Evolutionary conservation across 169 alveolate genomes (phyloP).

Genomic region (Plasmodium berghei): DNA sequence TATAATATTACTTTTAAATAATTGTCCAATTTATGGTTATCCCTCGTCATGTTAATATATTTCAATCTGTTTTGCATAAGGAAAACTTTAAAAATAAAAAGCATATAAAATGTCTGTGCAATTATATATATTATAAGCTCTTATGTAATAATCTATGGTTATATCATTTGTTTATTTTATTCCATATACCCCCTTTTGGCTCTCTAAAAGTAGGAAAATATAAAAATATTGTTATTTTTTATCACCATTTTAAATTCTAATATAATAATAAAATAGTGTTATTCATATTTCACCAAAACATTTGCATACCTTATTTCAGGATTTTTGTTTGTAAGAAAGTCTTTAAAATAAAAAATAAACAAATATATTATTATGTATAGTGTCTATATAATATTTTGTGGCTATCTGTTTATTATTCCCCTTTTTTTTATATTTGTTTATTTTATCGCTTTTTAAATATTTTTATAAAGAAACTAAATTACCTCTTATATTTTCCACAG

Average conservation of each 20-base stretch:
- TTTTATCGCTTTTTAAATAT: neutral
- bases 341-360: constrained; percentile 2
- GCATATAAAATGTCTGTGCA: neutral
- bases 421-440: neutral
- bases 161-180: neutral
- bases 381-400: constrained; percentile 1
- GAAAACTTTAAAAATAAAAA: constrained; percentile 31
- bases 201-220: constrained; percentile 11
- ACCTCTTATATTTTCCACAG: constrained; percentile 50
- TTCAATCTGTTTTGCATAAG: constrained; percentile 62
- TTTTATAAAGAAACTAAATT: constrained; percentile 3
- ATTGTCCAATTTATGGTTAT: constrained; percentile 36
- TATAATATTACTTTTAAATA: constrained; percentile 39
- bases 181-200: constrained; percentile 28
- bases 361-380: neutral
- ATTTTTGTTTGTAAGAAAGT: constrained; percentile 10
- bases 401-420: neutral
- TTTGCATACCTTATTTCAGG: constrained; percentile 24
- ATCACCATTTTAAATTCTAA: too few species aligned
- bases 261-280: neutral
- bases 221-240: neutral
- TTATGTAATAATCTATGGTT: neutral
- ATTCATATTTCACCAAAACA: neutral
- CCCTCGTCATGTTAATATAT: constrained; percentile 34
- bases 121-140: neutral